Evolutionary conservation across 768 basidiomycete genomes (phyloP).

Genomic region (Russula sp.): DNA sequence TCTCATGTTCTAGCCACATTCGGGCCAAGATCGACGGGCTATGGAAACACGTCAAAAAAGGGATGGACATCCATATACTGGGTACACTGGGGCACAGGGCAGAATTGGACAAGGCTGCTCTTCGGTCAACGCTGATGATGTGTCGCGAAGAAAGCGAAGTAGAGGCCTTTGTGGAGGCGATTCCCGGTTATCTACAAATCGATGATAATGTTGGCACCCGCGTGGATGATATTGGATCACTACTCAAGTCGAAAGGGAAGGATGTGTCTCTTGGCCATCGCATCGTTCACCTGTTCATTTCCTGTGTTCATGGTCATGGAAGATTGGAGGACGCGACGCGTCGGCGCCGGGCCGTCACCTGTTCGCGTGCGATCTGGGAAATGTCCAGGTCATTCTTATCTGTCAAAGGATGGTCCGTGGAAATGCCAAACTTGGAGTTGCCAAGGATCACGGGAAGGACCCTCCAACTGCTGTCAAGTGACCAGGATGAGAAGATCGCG

Average conservation of each 20-base stretch:
- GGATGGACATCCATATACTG: background rate
- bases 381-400: conserved; percentile 5
- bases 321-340: conserved; percentile 7
- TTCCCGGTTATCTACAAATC: background rate
- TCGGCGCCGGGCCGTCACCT: conserved; percentile 11
- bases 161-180: background rate
- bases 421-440: too few relatives aligned
- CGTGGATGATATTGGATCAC: background rate
- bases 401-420: too few relatives aligned
- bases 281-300: background rate
- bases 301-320: conserved; percentile 2
- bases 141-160: background rate
- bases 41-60: background rate
- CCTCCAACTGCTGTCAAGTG: too few relatives aligned
- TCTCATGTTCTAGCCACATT: background rate
- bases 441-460: too few relatives aligned
- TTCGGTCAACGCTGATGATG: background rate
- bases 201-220: background rate
- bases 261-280: background rate
- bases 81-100: background rate
- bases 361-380: conserved; percentile 6
- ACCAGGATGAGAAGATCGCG: too few relatives aligned
- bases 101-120: background rate
- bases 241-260: background rate
- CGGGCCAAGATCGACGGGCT: background rate